phyloP scores from a whole-genome alignment of 129 eudicot genomes.

The Rutidosis leptorrhynchoides region DNA sequence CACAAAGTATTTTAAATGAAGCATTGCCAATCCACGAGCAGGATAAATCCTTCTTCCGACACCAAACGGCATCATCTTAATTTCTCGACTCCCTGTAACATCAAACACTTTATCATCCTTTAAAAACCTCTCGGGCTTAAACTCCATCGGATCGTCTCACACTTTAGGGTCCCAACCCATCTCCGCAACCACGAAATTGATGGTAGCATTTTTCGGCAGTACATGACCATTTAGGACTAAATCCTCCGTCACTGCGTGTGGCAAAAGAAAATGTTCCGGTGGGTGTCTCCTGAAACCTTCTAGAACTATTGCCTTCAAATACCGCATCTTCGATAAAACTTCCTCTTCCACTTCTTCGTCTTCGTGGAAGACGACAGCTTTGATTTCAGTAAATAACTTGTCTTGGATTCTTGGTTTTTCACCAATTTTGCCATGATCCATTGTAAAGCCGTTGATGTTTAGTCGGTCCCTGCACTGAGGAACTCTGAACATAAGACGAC shows the following conservation, averaged over 20 bases:
- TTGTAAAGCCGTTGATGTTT: no score
- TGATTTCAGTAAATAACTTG: no score
- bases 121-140: slow-evolving; percentile 2
- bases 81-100: slow-evolving; percentile 39
- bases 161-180: slow-evolving; percentile 2
- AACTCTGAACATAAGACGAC: no score
- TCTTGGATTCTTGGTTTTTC: no score
- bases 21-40: not conserved
- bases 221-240: not conserved
- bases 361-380: no score
- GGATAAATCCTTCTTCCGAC: slow-evolving; percentile 52
- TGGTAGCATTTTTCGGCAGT: not conserved
- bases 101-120: slow-evolving; percentile 28
- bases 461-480: no score
- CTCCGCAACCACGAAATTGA: not conserved
- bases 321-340: not conserved
- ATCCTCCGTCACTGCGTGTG: not conserved
- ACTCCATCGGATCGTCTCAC: not conserved
- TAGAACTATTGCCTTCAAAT: not conserved
- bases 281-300: slow-evolving; percentile 3
- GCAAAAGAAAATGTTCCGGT: not conserved
- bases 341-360: not conserved
- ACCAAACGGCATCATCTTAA: slow-evolving; percentile 62
- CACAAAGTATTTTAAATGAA: slow-evolving; percentile 42
- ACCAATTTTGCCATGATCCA: no score